These are phyloP conservation scores for Aureobasidium leucospermi DNA, from an alignment of 2,329 filamentous ascomycete genomes.

Conservation along the genomic window DNA sequence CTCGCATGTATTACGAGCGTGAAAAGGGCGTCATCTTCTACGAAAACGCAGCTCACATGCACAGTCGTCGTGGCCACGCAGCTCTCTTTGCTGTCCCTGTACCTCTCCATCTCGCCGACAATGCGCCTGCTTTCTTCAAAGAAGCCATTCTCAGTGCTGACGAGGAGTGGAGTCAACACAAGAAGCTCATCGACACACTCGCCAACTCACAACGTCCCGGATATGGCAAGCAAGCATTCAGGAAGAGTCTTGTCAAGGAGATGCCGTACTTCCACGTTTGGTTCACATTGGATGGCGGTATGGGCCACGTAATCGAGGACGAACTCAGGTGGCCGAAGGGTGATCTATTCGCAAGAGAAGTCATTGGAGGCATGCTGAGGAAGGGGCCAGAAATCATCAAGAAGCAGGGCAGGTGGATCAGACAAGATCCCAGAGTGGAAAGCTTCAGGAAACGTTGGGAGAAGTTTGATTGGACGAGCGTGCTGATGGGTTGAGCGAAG, in stretches of 20 bases:
- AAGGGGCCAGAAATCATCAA: constrained; percentile 75
- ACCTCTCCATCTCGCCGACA: constrained; percentile 84
- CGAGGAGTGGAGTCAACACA: constrained; percentile 93
- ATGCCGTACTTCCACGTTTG: constrained; percentile 98
- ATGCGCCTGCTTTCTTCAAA: constrained; percentile 86
- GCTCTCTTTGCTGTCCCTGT: constrained; percentile 81
- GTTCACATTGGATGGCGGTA: constrained; percentile 85
- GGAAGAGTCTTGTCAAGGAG: constrained; percentile 78
- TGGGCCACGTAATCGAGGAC: constrained; percentile 91
- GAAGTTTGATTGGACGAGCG: constrained; percentile 83
- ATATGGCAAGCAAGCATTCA: constrained; percentile 73
- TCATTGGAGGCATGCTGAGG: constrained; percentile 88
- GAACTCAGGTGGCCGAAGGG: constrained; percentile 76
- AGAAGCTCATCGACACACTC: constrained; percentile 84
- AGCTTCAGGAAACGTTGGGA: constrained; percentile 78
- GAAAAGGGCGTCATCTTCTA: constrained; percentile 93
- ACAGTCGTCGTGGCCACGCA: constrained; percentile 67
- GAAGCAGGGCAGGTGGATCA: constrained; percentile 79
- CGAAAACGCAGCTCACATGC: constrained; percentile 83
- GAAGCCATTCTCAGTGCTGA: constrained; percentile 86
- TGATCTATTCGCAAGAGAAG: constrained; percentile 86
- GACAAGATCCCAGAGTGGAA: constrained; percentile 61
- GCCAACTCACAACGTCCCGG: constrained; percentile 54
- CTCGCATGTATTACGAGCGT: constrained; percentile 87
- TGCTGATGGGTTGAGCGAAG: constrained; percentile 31